Conservation (phyloP, 345 rosid genomes). For the Citrus reticulata region DNA sequence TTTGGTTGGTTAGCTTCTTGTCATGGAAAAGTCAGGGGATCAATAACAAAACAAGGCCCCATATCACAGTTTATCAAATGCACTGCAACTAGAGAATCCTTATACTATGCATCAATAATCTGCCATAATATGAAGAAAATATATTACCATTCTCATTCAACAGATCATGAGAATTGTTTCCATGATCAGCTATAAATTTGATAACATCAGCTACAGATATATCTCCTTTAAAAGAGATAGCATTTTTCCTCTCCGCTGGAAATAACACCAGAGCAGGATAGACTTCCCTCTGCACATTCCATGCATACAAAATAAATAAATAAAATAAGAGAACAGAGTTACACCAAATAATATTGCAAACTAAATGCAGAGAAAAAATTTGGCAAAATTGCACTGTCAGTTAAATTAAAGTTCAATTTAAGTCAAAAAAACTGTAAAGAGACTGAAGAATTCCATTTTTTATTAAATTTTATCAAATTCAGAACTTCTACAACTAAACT, state of each 20-base stretch:
- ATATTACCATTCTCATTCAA: conserved; percentile 45
- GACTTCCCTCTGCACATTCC: conserved; percentile 65
- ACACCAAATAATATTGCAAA: background rate
- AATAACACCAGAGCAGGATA: conserved; percentile 79
- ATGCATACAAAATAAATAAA: conserved; percentile 1
- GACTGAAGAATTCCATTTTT: background rate
- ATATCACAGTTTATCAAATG: background rate
- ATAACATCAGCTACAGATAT: conserved; percentile 60
- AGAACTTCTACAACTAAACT: background rate
- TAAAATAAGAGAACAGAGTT: background rate
- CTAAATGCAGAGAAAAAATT: background rate
- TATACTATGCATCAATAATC: background rate
- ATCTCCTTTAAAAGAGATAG: conserved; percentile 63
- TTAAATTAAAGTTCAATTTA: background rate
- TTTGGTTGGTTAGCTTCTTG: no score
- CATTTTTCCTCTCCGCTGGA: conserved; percentile 65
- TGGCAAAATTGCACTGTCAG: background rate
- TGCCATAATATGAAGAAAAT: conserved; percentile 6
- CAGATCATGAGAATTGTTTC: conserved; percentile 54
- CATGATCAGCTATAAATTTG: conserved; percentile 62
- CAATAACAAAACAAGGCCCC: background rate
- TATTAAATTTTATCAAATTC: background rate
- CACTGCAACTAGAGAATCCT: background rate
- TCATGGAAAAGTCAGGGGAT: no score
- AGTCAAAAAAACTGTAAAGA: background rate